Base-by-base conservation (phyloP, 495 filamentous ascomycete species). In the Lichenothelia convexa region DNA sequence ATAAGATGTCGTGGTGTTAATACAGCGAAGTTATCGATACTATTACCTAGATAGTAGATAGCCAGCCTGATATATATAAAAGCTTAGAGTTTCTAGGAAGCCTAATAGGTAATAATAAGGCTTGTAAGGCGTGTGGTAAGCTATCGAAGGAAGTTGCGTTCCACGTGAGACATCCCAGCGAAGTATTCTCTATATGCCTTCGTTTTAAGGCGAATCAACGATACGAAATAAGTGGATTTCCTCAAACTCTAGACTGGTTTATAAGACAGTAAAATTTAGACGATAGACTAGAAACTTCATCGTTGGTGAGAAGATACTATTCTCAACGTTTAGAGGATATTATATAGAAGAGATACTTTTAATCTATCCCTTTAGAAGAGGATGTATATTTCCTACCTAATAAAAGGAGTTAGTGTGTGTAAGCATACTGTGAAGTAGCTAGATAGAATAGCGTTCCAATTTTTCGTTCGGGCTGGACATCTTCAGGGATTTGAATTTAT, bases 211-310 rank as follows among this genome's bases (percentile, higher is more conserved):
- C 16, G 6, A 0, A 11, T 4, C 2, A 24, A 4, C 35, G 4
- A 4, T 26, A 26, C 13, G 30, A 16, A 26, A 11, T 38, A 21
- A 38, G 35, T 18, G 21, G 35, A 15, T 38, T 38, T 11, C 35
- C 35, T 11, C 35, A 38, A 30, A 30, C 22, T 19, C 26, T 38
- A 18, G 23, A 30, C 8, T 38, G 21, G 21, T 38, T 38, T 19
- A 18, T 38, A 7, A 30, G 30, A 26, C 35, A 38, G 23, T 26
- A 38, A 19, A 16, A n/a, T 3, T 19, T 38, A 8, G 35, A 38
- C 20, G 21, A 21, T 16, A 26, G n/a, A n/a, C n/a, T n/a, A n/a
- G n/a, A n/a, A n/a, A n/a, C n/a, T n/a, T n/a, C n/a, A n/a, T n/a
- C n/a, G n/a, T n/a, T n/a, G n/a, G n/a, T n/a, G n/a, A n/a, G n/a